Evolutionary conservation across 345 rosid genomes (phyloP).

Genomic region (Pugionium cornutum): DNA sequence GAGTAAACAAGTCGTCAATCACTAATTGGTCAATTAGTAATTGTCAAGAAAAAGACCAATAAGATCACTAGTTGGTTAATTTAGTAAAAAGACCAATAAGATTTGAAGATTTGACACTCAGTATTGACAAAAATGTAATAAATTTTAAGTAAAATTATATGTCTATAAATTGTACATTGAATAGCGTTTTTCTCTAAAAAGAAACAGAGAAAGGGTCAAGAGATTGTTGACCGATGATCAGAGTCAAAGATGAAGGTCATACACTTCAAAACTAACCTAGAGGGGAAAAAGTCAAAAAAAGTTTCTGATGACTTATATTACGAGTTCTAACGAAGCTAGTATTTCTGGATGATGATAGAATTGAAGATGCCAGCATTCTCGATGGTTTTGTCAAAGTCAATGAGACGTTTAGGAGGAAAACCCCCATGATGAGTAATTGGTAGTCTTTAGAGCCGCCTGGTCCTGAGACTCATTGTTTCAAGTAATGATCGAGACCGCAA

Average conservation of each 20-base stretch:
- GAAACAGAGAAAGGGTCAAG: too few relatives aligned
- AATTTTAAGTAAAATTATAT: too few relatives aligned
- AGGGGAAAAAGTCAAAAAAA: conserved; percentile 3
- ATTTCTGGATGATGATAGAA: conserved; percentile 77
- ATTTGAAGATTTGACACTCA: background rate
- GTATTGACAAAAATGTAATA: too few relatives aligned
- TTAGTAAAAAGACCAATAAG: background rate
- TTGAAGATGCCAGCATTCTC: conserved; percentile 72
- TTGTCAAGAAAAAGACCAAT: background rate
- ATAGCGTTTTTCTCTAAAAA: background rate
- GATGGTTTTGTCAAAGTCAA: conserved; percentile 61
- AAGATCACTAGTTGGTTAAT: conserved; percentile 7
- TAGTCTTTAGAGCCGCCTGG: conserved; percentile 57
- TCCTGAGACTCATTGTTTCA: conserved; percentile 40
- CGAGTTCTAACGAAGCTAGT: conserved; percentile 29
- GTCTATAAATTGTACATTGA: background rate
- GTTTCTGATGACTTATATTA: background rate
- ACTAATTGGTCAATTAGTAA: too few relatives aligned
- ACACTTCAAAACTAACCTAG: conserved; percentile 30
- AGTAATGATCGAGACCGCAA: conserved; percentile 72
- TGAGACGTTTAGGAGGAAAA: conserved; percentile 70
- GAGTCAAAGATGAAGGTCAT: conserved; percentile 46
- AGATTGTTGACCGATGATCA: background rate
- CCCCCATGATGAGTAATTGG: conserved; percentile 78
- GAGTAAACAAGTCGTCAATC: conserved; percentile 1